Conservation (phyloP, 129 eudicot genomes). For the Ambrosia trifida region DNA sequence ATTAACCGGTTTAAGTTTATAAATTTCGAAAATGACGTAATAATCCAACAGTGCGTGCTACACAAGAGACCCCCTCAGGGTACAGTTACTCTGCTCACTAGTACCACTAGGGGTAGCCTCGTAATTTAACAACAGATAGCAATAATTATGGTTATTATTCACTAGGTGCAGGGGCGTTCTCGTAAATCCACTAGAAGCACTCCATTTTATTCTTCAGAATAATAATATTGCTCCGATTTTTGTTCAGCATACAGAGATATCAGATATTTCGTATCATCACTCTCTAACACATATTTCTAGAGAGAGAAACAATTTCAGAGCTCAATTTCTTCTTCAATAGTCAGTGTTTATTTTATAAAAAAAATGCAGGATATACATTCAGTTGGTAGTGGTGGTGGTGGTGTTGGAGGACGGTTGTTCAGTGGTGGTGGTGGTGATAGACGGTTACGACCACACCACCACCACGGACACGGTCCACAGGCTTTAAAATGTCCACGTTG, state of each 20-base stretch:
- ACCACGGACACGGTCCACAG: constrained; percentile 50
- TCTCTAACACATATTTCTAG: constrained; percentile 27
- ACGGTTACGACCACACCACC: constrained; percentile 52
- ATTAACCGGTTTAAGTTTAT: too few species aligned
- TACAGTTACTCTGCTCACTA: constrained; percentile 21
- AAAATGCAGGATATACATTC: constrained; percentile 70
- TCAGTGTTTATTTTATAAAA: neutral
- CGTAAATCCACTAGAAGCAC: constrained; percentile 3
- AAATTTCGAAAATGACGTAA: neutral
- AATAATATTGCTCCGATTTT: constrained; percentile 18
- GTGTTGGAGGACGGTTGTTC: constrained; percentile 38
- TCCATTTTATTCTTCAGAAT: constrained; percentile 27
- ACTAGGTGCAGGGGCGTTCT: neutral
- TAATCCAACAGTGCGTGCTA: constrained; percentile 19
- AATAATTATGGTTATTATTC: neutral
- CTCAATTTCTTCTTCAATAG: constrained; percentile 3
- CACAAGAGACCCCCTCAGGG: constrained; percentile 2
- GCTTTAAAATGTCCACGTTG: constrained; percentile 79
- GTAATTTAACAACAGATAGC: neutral
- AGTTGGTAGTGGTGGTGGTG: constrained; percentile 46
- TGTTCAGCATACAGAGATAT: constrained; percentile 25
- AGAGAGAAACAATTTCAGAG: constrained; percentile 32
- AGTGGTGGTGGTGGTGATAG: constrained; percentile 45
- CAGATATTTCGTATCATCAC: constrained; percentile 22
- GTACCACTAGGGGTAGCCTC: constrained; percentile 9